Evolutionary conservation across 768 basidiomycete genomes (phyloP).

Genomic region (Hydnomerulius pinastri): DNA sequence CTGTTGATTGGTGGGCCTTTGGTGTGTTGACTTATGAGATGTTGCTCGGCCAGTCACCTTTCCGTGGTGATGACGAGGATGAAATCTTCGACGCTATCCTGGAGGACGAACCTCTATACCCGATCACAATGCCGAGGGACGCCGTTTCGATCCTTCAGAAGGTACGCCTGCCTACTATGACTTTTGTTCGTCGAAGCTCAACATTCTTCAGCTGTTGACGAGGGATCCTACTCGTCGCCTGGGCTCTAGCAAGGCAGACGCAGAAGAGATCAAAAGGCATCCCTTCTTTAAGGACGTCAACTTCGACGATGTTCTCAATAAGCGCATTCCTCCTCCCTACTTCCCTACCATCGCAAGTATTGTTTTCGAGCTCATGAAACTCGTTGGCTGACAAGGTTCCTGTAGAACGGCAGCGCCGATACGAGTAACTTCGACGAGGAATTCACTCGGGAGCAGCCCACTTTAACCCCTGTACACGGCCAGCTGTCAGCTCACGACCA

Average conservation of each 20-base stretch:
- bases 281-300: constrained; percentile 98
- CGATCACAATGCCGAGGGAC: constrained; percentile 98
- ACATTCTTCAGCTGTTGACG: constrained; percentile 69
- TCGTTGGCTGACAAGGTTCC: constrained; percentile 11
- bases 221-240: constrained; percentile 90
- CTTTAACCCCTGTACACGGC: constrained; percentile 95
- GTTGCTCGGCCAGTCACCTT: constrained; percentile 97
- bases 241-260: constrained; percentile 89
- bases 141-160: constrained; percentile 95
- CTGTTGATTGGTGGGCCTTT: constrained; percentile 99
- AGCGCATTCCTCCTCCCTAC: constrained; percentile 96
- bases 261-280: constrained; percentile 96
- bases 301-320: constrained; percentile 96
- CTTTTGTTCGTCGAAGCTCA: constrained; percentile 5
- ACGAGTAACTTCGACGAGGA: constrained; percentile 96
- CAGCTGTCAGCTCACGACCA: constrained; percentile 90
- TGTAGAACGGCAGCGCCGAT: constrained; percentile 79
- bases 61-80: constrained; percentile 99
- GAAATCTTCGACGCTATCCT: constrained; percentile 99
- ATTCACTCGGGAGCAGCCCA: constrained; percentile 96
- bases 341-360: constrained; percentile 89
- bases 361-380: background rate
- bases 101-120: constrained; percentile 97
- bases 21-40: constrained; percentile 99
- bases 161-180: constrained; percentile 42